Evolutionary conservation across 2,329 filamentous ascomycete species (phyloP).

Genomic region (Mycosphaerella arachidis): DNA sequence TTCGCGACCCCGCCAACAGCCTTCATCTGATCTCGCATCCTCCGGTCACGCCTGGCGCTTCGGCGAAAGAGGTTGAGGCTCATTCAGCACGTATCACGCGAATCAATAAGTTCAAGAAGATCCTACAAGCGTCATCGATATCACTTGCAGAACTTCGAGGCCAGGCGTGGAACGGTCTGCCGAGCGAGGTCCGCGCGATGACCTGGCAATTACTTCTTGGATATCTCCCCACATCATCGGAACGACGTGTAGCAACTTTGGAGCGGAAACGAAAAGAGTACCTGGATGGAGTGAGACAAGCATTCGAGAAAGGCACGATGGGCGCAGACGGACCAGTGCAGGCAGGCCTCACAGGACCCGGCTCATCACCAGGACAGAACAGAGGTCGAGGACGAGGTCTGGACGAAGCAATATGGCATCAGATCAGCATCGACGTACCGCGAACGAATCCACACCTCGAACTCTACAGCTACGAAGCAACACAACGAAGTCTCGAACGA

Average conservation of each 20-base stretch:
- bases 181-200: conserved; percentile 93
- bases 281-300: conserved; percentile 75
- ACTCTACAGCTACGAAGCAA: conserved; percentile 92
- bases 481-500: conserved; percentile 85
- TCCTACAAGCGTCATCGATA: conserved; percentile 88
- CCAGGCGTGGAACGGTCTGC: conserved; percentile 89
- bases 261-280: conserved; percentile 97
- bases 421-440: conserved; percentile 97
- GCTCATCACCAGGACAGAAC: conserved; percentile 38
- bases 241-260: conserved; percentile 80
- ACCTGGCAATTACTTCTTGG: conserved; percentile 97
- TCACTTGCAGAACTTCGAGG: conserved; percentile 77
- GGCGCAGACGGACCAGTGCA: conserved; percentile 36
- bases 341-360: conserved; percentile 52
- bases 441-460: conserved; percentile 94
- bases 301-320: conserved; percentile 54
- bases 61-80: conserved; percentile 77
- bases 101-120: conserved; percentile 98
- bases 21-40: conserved; percentile 91
- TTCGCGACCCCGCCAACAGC: conserved; percentile 81
- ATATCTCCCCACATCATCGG: conserved; percentile 94
- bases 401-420: conserved; percentile 98
- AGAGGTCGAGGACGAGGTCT: conserved; percentile 69
- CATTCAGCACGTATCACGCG: conserved; percentile 83
- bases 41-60: conserved; percentile 65